phyloP scores from a whole-genome alignment of 257 asterid genomes.

The Henckelia pumila region DNA sequence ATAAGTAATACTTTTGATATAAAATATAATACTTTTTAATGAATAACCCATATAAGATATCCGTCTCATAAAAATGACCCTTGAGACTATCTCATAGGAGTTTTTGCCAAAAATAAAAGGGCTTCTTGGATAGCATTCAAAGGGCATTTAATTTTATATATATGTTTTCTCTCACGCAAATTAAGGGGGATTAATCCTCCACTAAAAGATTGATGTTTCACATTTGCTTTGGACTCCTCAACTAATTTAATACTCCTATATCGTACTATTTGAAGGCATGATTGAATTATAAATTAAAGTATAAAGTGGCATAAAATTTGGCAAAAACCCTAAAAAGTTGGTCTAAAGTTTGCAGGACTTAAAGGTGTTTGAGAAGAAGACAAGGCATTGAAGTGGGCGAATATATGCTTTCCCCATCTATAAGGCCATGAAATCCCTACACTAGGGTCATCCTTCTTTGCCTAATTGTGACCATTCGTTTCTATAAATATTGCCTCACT shows the following conservation, averaged over 20 bases:
- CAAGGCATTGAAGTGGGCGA: slow-evolving; percentile 52
- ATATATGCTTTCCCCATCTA: slow-evolving; percentile 44
- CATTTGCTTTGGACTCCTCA: slow-evolving; percentile 29
- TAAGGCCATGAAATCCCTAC: slow-evolving; percentile 34
- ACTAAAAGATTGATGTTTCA: slow-evolving; percentile 20
- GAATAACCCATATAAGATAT: too few relatives aligned
- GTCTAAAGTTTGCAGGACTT: slow-evolving; percentile 57
- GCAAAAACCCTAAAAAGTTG: slow-evolving; percentile 67
- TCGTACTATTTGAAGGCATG: slow-evolving; percentile 16
- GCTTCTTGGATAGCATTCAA: neutral
- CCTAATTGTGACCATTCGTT: slow-evolving; percentile 28
- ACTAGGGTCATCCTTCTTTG: slow-evolving; percentile 33
- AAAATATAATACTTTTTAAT: too few relatives aligned
- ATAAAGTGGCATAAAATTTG: slow-evolving; percentile 45
- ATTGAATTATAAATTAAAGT: slow-evolving; percentile 22
- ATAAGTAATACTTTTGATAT: too few relatives aligned
- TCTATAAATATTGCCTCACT: slow-evolving; percentile 17
- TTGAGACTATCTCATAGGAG: too few relatives aligned
- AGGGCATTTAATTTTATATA: slow-evolving; percentile 19
- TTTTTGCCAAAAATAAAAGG: too few relatives aligned
- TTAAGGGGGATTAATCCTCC: slow-evolving; percentile 29
- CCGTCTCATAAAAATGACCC: too few relatives aligned
- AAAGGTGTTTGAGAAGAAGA: slow-evolving; percentile 57
- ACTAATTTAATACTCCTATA: slow-evolving; percentile 6
- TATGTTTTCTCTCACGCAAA: slow-evolving; percentile 24